Evolutionary conservation across 768 basidiomycete genomes (phyloP).

Genomic region (Mycena kentingensis): DNA sequence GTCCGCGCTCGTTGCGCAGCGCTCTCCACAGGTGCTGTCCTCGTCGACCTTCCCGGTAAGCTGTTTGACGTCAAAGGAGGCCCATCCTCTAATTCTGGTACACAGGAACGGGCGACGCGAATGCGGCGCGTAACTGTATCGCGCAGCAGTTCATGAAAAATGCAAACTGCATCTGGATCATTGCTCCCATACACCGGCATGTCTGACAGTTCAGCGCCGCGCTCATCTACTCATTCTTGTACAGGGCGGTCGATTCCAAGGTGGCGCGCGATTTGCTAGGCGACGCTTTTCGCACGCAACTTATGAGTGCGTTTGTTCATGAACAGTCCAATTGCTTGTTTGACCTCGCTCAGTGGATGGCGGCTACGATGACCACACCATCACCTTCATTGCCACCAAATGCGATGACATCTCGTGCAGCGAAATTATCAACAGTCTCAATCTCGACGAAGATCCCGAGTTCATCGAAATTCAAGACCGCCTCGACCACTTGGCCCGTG

Average conservation of each 20-base stretch:
- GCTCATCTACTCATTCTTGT: slow-evolving; percentile 1
- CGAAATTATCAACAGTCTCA: slow-evolving; percentile 53
- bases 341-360: slow-evolving; percentile 43
- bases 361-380: slow-evolving; percentile 59
- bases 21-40: slow-evolving; percentile 58
- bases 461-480: slow-evolving; percentile 51
- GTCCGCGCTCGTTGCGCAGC: slow-evolving; percentile 55
- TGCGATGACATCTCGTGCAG: slow-evolving; percentile 65
- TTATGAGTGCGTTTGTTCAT: slow-evolving; percentile 50
- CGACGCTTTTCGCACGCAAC: slow-evolving; percentile 62
- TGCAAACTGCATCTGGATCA: slow-evolving; percentile 62
- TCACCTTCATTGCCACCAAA: slow-evolving; percentile 68
- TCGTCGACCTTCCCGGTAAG: slow-evolving; percentile 67
- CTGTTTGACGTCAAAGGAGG: not conserved
- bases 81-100: not conserved
- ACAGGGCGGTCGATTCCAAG: slow-evolving; percentile 63
- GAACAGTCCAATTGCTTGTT: not conserved
- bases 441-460: slow-evolving; percentile 54
- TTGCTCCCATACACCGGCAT: slow-evolving; percentile 51
- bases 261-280: slow-evolving; percentile 67
- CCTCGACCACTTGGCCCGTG: slow-evolving; percentile 38
- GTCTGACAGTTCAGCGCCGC: not conserved
- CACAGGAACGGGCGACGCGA: slow-evolving; percentile 61
- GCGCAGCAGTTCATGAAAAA: slow-evolving; percentile 71
- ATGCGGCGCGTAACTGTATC: slow-evolving; percentile 57